Evolutionary conservation across 805 yeast species (phyloP).

Genomic region (Ascoidea rubescens): DNA sequence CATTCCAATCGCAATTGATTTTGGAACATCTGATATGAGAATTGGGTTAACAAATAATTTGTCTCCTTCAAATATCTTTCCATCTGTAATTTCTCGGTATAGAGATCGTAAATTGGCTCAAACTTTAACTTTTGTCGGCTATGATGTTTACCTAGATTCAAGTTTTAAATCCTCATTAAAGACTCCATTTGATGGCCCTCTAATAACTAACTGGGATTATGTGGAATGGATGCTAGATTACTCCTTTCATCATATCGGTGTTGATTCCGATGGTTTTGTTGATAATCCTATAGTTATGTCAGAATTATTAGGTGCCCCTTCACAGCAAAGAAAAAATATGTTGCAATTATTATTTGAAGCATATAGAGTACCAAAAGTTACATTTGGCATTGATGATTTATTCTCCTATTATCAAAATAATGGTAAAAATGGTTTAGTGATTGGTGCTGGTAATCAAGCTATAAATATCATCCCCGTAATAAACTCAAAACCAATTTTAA

Average conservation of each 20-base stretch:
- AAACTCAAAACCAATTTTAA: constrained; percentile 48
- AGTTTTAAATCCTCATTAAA: constrained; percentile 53
- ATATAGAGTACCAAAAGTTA: constrained; percentile 58
- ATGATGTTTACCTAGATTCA: constrained; percentile 64
- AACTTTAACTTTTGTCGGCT: constrained; percentile 64
- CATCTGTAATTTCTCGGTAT: constrained; percentile 54
- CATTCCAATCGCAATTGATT: constrained; percentile 77
- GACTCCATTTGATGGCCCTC: constrained; percentile 77
- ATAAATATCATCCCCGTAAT: constrained; percentile 75
- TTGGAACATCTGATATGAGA: constrained; percentile 54
- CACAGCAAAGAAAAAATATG: constrained; percentile 56
- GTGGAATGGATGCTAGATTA: constrained; percentile 76
- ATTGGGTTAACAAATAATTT: constrained; percentile 38
- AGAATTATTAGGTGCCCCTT: constrained; percentile 63
- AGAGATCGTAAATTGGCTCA: constrained; percentile 62
- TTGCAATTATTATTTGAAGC: constrained; percentile 79
- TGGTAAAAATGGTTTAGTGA: constrained; percentile 51
- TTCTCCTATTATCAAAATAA: constrained; percentile 62
- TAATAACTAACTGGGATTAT: constrained; percentile 87
- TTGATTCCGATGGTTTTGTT: constrained; percentile 32
- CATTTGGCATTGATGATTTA: constrained; percentile 73
- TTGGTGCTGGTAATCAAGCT: constrained; percentile 72
- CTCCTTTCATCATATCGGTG: constrained; percentile 67
- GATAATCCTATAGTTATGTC: constrained; percentile 72
- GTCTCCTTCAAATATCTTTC: constrained; percentile 49